Base-by-base conservation (phyloP, 192 early-diverging fungal species). In the Powellomyces hirtus region DNA sequence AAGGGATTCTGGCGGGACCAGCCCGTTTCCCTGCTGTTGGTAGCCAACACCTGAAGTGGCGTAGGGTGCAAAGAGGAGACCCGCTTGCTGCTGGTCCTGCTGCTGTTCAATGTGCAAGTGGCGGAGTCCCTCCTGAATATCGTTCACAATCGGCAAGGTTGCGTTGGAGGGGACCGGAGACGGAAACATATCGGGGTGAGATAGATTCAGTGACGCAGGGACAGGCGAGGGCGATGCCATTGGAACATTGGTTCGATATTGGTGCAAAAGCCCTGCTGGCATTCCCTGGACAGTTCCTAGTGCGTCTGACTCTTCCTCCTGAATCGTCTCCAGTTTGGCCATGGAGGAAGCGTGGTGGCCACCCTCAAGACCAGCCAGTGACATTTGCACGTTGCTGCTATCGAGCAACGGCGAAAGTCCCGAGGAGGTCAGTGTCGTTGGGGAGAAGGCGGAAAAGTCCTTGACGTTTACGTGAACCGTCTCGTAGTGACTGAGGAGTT, bases 401-500 rank as follows among this genome's bases (percentile, higher is more conserved):
- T 14, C 16, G 16, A 24, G 46, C 46, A 24, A 49, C 2, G 26
- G 14, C 46, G 26, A 49, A 5, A 3, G 5, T 5, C 26, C 46
- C 2, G 46, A 49, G 16, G 26, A 49, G 46, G 46, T 49, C n/a
- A n/a, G n/a, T n/a, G n/a, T n/a, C n/a, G n/a, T n/a, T n/a, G n/a
- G n/a, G 5, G 46, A 49, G 16, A 49, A 49, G 46, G n/a, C 46
- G 46, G 46, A 18, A 49, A 49, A 64, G 33, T 37, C 38, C 14
- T 44, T 44, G 20, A 72, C 49, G 30, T 64, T 57, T 5, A 72
- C 70, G 33, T 72, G 70, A 1, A 58, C 70, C 16, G 38, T 64
- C 42, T 72, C 70, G 55, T 72, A 72, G 62, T 72, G 70, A 13
- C 16, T n/a, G 7, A 66, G 49, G 22, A 65, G 40, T 29, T 72